phyloP scores from a whole-genome alignment of 441 rosid genomes.

The Breynia disticha region DNA sequence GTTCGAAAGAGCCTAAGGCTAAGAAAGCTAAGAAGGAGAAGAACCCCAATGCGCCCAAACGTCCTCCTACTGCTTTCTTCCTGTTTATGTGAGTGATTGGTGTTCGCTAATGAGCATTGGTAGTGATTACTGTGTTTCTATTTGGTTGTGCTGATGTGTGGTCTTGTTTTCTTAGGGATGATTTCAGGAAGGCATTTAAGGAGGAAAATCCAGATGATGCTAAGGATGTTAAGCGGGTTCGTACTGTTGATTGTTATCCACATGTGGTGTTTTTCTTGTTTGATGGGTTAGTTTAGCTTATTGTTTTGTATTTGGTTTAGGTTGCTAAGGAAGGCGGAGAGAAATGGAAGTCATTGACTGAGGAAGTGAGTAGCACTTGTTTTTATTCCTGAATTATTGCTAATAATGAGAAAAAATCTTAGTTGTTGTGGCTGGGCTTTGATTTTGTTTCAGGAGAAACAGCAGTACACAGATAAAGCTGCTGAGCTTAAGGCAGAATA shows the following conservation, averaged over 20 bases:
- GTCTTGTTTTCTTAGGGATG: conserved; percentile 36
- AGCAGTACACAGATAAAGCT: conserved; percentile 58
- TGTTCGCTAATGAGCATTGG: no score
- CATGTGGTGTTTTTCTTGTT: not conserved
- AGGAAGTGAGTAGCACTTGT: conserved; percentile 43
- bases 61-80: conserved; percentile 83
- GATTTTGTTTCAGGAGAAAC: conserved; percentile 51
- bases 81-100: conserved; percentile 48
- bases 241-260: not conserved
- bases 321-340: conserved; percentile 79
- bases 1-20: conserved; percentile 54
- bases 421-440: no score
- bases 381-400: not conserved
- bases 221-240: conserved; percentile 49
- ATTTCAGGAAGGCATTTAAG: conserved; percentile 51
- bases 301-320: conserved; percentile 20
- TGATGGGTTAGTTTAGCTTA: not conserved
- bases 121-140: not conserved
- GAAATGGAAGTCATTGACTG: conserved; percentile 76
- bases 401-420: not conserved
- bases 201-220: conserved; percentile 42
- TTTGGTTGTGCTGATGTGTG: no score
- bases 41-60: conserved; percentile 49
- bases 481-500: conserved; percentile 63
- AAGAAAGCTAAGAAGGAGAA: conserved; percentile 49